Base-by-base conservation (phyloP, 2,329 filamentous ascomycete genomes). In the Aspergillus melleus region DNA sequence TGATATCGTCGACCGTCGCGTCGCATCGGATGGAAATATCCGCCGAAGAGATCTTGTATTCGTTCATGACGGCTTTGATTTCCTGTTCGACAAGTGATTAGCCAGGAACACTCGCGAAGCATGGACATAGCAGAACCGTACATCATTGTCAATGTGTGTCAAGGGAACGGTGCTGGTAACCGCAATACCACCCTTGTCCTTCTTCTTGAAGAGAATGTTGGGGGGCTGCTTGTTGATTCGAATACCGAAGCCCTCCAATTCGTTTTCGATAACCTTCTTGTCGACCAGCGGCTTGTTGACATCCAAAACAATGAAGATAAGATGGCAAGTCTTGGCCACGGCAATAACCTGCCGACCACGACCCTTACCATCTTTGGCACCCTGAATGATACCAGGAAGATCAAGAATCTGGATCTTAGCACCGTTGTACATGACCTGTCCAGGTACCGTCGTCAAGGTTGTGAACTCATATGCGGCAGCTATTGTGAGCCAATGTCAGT, bases 161-260 rank as follows among this genome's bases (percentile, higher is more conserved):
- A 99, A 82, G 5, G 93, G 92, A 49, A 95, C 89, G 2, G 95
- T 99, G 78, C 87, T 95, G n/a, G 93, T 96, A 73, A 99, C 95
- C 72, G 91, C 93, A 73, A 99, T 87, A 39, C 95, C 95, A 68
- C 95, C 95, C 81, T 98, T 98, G 79, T 99, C 95, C 83, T 99
- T 99, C 84, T 99, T 99, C 80, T 89, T 96, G 83, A 97, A 96
- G n/a, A 95, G 91, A 72, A 99, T 99, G 76, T 99, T 99, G 46
- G 95, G 95, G 26, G 95, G 95, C 69, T 88, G 81, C 82, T 98
- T 99, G 83, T 99, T 99, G 82, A 98, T 94, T 58, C 95, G 87
- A 74, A 99, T 97, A 36, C 95, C 95, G 71, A 99, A 99, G 8
- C 95, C 95, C 76, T 99, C 95, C 74, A 99, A 79, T 80, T 99